phyloP scores from a whole-genome alignment of 2,329 filamentous ascomycete species.

The Dactylellina drechsleri region DNA sequence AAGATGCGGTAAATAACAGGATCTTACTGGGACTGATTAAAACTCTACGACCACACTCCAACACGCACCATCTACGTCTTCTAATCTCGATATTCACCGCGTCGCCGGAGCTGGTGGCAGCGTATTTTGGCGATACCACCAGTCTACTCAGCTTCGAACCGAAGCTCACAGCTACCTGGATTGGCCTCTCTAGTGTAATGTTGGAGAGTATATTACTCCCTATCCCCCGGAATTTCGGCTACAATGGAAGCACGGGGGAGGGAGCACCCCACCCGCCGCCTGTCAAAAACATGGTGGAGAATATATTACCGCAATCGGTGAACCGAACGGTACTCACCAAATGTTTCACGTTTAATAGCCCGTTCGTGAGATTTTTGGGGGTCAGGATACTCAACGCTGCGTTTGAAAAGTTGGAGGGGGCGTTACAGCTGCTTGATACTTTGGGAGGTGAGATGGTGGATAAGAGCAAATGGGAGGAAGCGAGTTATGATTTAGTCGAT shows the following conservation, averaged over 20 bases:
- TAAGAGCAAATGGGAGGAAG: conserved; percentile 59
- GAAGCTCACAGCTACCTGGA: conserved; percentile 91
- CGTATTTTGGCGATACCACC: conserved; percentile 83
- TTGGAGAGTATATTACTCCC: conserved; percentile 81
- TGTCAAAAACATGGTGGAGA: conserved; percentile 81
- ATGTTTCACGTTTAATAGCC: conserved; percentile 76
- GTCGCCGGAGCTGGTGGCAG: conserved; percentile 85
- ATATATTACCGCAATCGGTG: conserved; percentile 82
- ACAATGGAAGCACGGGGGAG: conserved; percentile 64
- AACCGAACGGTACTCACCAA: conserved; percentile 80
- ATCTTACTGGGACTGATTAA: conserved; percentile 81
- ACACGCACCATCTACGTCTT: conserved; percentile 81
- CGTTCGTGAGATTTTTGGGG: conserved; percentile 84
- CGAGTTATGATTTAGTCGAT: conserved; percentile 70
- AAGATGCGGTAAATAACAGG: conserved; percentile 80
- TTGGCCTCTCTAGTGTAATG: conserved; percentile 88
- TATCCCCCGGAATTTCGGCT: conserved; percentile 77
- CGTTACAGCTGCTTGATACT: conserved; percentile 68
- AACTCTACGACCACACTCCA: conserved; percentile 83
- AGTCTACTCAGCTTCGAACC: conserved; percentile 83
- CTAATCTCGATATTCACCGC: conserved; percentile 80
- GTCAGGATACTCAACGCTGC: conserved; percentile 80
- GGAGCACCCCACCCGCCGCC: conserved; percentile 75
- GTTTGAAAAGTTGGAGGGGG: conserved; percentile 77
- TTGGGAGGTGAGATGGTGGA: conserved; percentile 55